Conservation (phyloP, 768 basidiomycete genomes). For the Leccinellum albellum region DNA sequence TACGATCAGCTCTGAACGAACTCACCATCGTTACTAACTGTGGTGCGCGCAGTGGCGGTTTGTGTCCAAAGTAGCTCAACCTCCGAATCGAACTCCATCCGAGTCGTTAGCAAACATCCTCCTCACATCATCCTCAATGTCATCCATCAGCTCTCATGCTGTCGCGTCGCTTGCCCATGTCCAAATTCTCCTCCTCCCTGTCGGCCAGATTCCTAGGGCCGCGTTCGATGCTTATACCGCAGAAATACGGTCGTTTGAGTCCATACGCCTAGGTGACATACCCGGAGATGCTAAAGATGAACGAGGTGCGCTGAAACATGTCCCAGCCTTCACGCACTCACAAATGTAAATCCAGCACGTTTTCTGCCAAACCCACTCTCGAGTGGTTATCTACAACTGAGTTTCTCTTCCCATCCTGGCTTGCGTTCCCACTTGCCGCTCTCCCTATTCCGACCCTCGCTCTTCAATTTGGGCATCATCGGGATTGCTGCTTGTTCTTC, state of each 20-base stretch:
- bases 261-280: slow-evolving; percentile 77
- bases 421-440: slow-evolving; percentile 65
- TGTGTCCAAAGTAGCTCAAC: slow-evolving; percentile 16
- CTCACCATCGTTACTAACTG: slow-evolving; percentile 28
- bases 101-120: not conserved
- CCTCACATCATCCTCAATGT: not conserved
- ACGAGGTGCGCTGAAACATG: slow-evolving; percentile 47
- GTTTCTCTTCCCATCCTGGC: slow-evolving; percentile 71
- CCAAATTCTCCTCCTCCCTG: slow-evolving; percentile 79
- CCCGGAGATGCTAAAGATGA: slow-evolving; percentile 77
- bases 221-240: slow-evolving; percentile 71
- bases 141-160: slow-evolving; percentile 60
- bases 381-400: slow-evolving; percentile 77
- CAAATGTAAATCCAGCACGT: slow-evolving; percentile 46
- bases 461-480: slow-evolving; percentile 84
- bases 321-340: not conserved
- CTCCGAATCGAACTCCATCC: not conserved
- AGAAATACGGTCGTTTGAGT: slow-evolving; percentile 70
- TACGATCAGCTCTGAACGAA: not conserved
- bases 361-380: slow-evolving; percentile 79
- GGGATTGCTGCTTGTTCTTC: slow-evolving; percentile 75
- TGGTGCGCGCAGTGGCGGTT: slow-evolving; percentile 11
- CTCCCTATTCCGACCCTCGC: slow-evolving; percentile 71
- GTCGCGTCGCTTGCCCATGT: slow-evolving; percentile 86
- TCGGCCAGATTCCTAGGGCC: slow-evolving; percentile 68